phyloP scores from a whole-genome alignment of 73 alveolate species.

The Tetrahymena malaccensis region DNA sequence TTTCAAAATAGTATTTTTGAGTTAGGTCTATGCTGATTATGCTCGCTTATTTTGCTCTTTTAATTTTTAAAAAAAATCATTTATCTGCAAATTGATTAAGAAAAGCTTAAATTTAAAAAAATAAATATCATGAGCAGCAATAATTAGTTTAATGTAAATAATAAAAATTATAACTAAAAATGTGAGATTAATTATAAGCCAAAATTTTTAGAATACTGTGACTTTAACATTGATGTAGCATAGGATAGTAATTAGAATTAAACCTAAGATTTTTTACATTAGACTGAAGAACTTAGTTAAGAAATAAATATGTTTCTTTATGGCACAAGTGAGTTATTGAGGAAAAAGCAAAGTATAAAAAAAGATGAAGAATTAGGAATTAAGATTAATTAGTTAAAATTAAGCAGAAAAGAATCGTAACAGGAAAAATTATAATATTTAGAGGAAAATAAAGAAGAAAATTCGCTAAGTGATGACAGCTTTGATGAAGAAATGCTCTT shows the following conservation, averaged over 20 bases:
- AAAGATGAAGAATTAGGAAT: neutral
- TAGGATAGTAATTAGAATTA: no score
- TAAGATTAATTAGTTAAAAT: neutral
- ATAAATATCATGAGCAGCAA: neutral
- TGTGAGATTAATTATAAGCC: neutral
- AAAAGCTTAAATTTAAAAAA: no score
- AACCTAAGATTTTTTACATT: neutral
- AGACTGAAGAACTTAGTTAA: neutral
- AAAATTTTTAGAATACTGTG: neutral
- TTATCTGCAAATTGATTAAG: neutral
- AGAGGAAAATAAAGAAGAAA: neutral
- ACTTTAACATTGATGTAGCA: neutral
- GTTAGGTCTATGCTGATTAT: no score
- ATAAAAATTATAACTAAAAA: neutral
- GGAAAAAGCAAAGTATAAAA: neutral
- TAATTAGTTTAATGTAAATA: no score
- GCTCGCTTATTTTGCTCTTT: neutral
- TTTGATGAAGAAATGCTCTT: neutral
- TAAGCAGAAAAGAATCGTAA: neutral
- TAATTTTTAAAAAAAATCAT: no score
- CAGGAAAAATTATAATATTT: neutral
- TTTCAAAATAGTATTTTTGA: no score
- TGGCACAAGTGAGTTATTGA: neutral
- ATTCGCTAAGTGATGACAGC: neutral
- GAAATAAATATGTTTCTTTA: neutral